These are phyloP conservation scores for Grigorovia yakushimaensis DNA, from an alignment of 805 yeast species.

Conservation along the genomic window DNA sequence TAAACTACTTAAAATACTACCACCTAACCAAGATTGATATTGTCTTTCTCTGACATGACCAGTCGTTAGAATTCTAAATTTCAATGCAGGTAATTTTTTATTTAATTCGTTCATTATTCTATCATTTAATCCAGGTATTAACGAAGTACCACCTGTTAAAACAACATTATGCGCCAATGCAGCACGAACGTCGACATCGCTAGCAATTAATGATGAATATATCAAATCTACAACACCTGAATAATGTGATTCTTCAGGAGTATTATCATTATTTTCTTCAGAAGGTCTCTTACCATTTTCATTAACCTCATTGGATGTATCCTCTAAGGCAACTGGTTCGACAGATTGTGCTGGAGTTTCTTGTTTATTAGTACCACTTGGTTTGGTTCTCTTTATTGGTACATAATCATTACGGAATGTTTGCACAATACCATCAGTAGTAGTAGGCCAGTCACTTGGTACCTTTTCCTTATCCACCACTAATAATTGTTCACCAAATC, in stretches of 20 bases:
- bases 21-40: slow-evolving; percentile 86
- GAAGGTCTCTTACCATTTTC: slow-evolving; percentile 25
- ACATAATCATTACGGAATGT: slow-evolving; percentile 55
- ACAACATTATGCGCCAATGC: slow-evolving; percentile 83
- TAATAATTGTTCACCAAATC: slow-evolving; percentile 65
- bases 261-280: slow-evolving; percentile 11
- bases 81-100: slow-evolving; percentile 68
- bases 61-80: slow-evolving; percentile 71
- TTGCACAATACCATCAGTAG: slow-evolving; percentile 49
- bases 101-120: slow-evolving; percentile 63
- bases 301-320: slow-evolving; percentile 13
- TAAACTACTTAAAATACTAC: slow-evolving; percentile 74
- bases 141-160: slow-evolving; percentile 74
- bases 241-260: slow-evolving; percentile 7
- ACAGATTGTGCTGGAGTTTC: slow-evolving; percentile 23
- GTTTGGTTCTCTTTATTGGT: slow-evolving; percentile 53
- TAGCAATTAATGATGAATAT: slow-evolving; percentile 41
- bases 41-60: slow-evolving; percentile 72
- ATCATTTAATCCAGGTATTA: slow-evolving; percentile 74
- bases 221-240: slow-evolving; percentile 52
- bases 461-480: slow-evolving; percentile 42
- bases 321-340: slow-evolving; percentile 10
- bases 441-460: slow-evolving; percentile 23
- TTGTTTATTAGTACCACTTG: slow-evolving; percentile 19
- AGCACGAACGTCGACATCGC: slow-evolving; percentile 77